A percentile compares a stretch with the other conserved stretches of the same genome.
phyloP scores from a whole-genome alignment of 2,329 filamentous ascomycete species.

The Penicillium sp. region DNA sequence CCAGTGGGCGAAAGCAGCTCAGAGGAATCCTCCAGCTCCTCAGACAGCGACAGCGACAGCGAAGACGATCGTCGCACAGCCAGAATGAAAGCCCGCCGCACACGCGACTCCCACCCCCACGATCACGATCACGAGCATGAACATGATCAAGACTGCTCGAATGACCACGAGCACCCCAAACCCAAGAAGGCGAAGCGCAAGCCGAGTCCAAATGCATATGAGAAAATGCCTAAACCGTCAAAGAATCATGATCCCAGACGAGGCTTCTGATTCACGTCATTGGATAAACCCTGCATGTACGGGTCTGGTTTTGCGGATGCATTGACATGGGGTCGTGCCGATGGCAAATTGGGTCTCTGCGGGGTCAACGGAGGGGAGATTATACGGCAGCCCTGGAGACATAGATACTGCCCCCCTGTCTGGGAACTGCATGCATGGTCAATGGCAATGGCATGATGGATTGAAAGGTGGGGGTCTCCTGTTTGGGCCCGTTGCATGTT shows the following conservation, averaged over 20 bases:
- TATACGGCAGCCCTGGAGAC: background rate
- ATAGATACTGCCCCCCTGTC: background rate
- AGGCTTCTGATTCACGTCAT: slow-evolving; percentile 8
- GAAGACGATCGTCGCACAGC: slow-evolving; percentile 28
- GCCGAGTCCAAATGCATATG: slow-evolving; percentile 51
- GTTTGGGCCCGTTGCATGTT: background rate
- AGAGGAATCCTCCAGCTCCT: slow-evolving; percentile 57
- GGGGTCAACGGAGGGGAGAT: background rate
- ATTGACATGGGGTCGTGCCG: background rate
- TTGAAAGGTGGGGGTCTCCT: no score
- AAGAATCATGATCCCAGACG: slow-evolving; percentile 20
- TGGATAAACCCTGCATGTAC: background rate
- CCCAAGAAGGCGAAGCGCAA: slow-evolving; percentile 34
- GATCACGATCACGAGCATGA: slow-evolving; percentile 19
- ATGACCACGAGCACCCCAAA: slow-evolving; percentile 14
- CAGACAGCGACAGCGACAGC: slow-evolving; percentile 51
- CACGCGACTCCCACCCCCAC: slow-evolving; percentile 20
- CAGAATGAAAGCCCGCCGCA: slow-evolving; percentile 3
- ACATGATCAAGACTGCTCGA: slow-evolving; percentile 20
- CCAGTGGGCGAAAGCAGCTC: slow-evolving; percentile 77
- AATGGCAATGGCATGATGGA: background rate
- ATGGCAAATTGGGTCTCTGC: background rate
- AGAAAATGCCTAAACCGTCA: slow-evolving; percentile 44
- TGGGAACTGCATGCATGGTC: background rate
- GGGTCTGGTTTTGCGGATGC: background rate